Evolutionary conservation across 2,329 filamentous ascomycete genomes (phyloP), one percentile per base, ranked within the genome.

Genomic region (Plectosphaerella sp.): DNA sequence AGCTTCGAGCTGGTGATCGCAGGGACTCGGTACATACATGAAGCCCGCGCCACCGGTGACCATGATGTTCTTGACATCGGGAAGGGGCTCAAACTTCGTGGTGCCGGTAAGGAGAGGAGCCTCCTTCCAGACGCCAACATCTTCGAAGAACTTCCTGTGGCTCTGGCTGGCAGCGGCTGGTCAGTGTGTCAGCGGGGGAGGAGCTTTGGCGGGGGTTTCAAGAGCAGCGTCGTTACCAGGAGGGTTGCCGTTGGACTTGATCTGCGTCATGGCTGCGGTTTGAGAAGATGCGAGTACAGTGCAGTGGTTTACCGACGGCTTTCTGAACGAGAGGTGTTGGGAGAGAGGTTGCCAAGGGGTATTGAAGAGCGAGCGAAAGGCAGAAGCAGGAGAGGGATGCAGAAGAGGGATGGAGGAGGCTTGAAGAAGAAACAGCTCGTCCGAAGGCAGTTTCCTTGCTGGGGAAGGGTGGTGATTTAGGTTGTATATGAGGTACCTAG

Each of bases 31-130:
- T 14, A 70, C 86, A 69, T 75, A 91, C 88, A 93, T 92, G 75
- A 94, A 94, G 60, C 89, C 89, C 56, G 88, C 89, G 50, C 89
- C 89, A 48, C 89, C 89, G 18, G 89, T 93, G 57, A 94, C 80
- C 79, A 93, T 86, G 61, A 93, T 91, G 64, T 91, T 92, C 68
- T 82, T 87, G 51, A 89, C 83, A 67, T 87, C 83, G 22, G 78
- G 73, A 5, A 86, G 73, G 43, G 87, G 83, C 62, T 86, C 81
- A 59, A 88, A 92, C 58, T 81, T 83, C 54, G 87, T 89, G 58
- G 77, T 84, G 36, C 88, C 88, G 11, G 67, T 84, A 51, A 91
- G 74, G 25, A 90, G 66, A 16, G 88, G 88, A 2, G 88, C 87
- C 47, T 86, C 78, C 61, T 83, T 84, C 86, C 87, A 91, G 54